Evolutionary conservation across 2,329 filamentous ascomycete genomes (phyloP), one percentile per base, ranked within the genome.

Genomic region (Tympanopsis confertula): DNA sequence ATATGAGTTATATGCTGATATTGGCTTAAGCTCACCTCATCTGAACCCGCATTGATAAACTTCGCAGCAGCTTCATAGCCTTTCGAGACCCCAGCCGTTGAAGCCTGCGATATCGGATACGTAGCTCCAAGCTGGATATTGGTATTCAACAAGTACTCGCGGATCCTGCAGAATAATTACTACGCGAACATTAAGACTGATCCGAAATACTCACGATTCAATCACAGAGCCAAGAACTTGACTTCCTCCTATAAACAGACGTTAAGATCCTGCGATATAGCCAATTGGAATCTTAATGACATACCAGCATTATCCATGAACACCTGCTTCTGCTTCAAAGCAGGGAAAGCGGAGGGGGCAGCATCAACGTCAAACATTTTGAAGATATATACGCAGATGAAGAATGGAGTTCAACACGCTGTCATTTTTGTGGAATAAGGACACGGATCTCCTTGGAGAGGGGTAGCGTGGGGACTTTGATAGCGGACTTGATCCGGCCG

Each of bases 91-190:
- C 68, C 63, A 15, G 63, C 58, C 1, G 74, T 83, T 0, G 82
- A 77, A 29, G 63, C 58, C 44, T 71, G 61, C 7, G 76, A 71
- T 1, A 74, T 65, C 4, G 63, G 61, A 51, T 89, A 88, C 0
- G 72, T 75, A 3, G 80, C 82, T 15, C 82, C 83, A 1, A 87
- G 69, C 53, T 89, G 84, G 30, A 87, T 82, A 45, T 88, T 87
- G 43, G 67, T 79, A 19, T 67, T 68, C 26, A 68, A 62, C 5
- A 87, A 66, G 47, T 88, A 87, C 18, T 75, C 64, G 1, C 64
- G 63, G 39, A 88, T 76, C 1, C 78, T 77, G 53, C 20, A 14
- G 15, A n/a, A 15, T n/a, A 40, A 40, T 22, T 40, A 32, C 33
- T 39, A 5, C 48, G 35, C 13, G 14, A 20, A 32, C 19, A n/a